Evolutionary conservation across 75 land plant species (phyloP), one percentile per base, ranked within the genome.

Genomic region (Sequoiadendron giganteum): DNA sequence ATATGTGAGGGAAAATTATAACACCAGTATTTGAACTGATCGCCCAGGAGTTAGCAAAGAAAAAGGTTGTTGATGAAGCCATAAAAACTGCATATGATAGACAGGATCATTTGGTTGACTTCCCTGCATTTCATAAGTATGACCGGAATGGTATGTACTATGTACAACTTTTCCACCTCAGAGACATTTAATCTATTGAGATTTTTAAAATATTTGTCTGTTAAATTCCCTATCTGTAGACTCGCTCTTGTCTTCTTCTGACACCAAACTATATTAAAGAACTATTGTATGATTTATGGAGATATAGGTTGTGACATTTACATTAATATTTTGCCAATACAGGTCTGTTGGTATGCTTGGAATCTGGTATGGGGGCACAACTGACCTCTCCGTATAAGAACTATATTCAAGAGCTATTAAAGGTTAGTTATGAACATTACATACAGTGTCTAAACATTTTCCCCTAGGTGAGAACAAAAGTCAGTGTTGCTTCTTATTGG

Each of bases 321-420:
- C 34, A 72, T 72, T n/a, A 72, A 72, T 72, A 10, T 72, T n/a
- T 72, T 72, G 76, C 34, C 3, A n/a, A 30, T 72, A 36, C 90
- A 97, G 99, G 97, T 7, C 78, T 97, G 19, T 92, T 91, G 43
- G 90, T 95, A 56, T 56, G 85, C 43, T 88, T 96, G 90, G 90
- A 97, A 70, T 93, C 97, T 42, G 94, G 93, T 30, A 82, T 56
- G 76, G 99, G 99, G 16, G 91, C 93, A 45, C 88, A 88, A 8
- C 92, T 97, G 14, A 92, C 99, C 76, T 54, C 91, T 80, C 34
- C 86, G 49, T 5, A 91, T 75, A 97, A 96, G 87, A 88, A 89
- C 48, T 95, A 91, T 91, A 95, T 95, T 75, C 93, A 92, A 83
- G 87, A 88, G 86, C 95, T 97, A 61, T 90, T 95, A 6, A 96